Base-by-base conservation (phyloP, 2,329 filamentous ascomycete species). In the Colletotrichum sp. region DNA sequence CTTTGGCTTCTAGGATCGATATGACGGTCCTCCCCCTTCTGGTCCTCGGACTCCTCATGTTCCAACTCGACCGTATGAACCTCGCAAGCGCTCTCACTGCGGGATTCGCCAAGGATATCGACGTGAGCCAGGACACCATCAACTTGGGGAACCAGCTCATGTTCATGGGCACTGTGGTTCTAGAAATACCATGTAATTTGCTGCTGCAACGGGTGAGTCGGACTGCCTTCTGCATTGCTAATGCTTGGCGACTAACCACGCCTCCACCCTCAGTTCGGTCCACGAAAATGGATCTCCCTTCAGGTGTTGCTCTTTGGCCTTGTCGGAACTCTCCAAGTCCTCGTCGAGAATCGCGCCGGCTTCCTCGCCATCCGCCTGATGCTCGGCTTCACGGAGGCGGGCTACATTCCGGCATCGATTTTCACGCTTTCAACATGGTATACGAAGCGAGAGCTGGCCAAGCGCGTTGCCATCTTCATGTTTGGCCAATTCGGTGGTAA, bases 341-440 rank as follows among this genome's bases (percentile, higher is more conserved):
- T 88, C 74, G 79, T 89, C 34, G 82, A 78, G 2, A 84, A 87
- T 69, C 83, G 84, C 21, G 82, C 81, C 2, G 87, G 88, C 2
- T 90, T 88, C 72, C 82, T 90, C 2, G 79, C 85, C 3, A 84
- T 85, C 1, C 83, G 88, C 10, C 71, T 86, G 1, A 79, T 89
- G 21, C 83, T 90, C 7, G 88, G 88, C 0, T 80, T 90, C 34
- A 84, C 85, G 10, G 89, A 90, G 78, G 86, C 88, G 0, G 89
- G 89, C 1, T 90, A 89, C 70, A 90, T 89, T 24, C 88, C 88
- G 0, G 88, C 87, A 1, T 85, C 86, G 0, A 85, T 90, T 12
- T 90, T 88, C 72, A 90, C 88, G 0, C 80, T 90, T 5, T 89
- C 88, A 0, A 88, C 85, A 2, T 90, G 88, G 88, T 90, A 90